A percentile compares a stretch with the other conserved stretches of the same genome.
Conservation (phyloP, 768 basidiomycete genomes). For the Agaricus blazei region DNA sequence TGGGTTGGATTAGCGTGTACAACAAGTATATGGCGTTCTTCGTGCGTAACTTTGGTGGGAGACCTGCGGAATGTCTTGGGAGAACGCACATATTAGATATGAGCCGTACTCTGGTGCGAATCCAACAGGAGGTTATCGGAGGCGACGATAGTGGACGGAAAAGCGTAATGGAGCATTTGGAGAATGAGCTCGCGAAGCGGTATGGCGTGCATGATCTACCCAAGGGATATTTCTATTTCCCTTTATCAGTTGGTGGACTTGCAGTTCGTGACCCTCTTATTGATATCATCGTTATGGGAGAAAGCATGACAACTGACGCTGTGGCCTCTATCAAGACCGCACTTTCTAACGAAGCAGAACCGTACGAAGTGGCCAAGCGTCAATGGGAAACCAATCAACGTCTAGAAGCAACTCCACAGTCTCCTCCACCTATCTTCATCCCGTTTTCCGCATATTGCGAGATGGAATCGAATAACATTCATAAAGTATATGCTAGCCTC, state of each 20-base stretch:
- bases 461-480: neutral
- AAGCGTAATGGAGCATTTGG: constrained; percentile 18
- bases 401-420: neutral
- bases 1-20: constrained; percentile 33
- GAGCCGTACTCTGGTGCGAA: constrained; percentile 25
- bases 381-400: neutral
- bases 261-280: constrained; percentile 33
- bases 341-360: neutral
- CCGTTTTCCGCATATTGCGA: neutral
- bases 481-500: neutral
- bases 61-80: constrained; percentile 29
- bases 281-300: constrained; percentile 26
- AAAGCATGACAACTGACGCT: constrained; percentile 12
- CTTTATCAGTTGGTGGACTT: constrained; percentile 30
- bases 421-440: neutral
- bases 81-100: constrained; percentile 25
- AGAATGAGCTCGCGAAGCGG: constrained; percentile 20
- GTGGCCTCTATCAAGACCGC: constrained; percentile 7
- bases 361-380: neutral
- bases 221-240: constrained; percentile 36
- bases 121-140: constrained; percentile 24
- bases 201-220: constrained; percentile 30
- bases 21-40: constrained; percentile 38
- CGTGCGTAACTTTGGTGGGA: constrained; percentile 28
- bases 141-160: neutral